Base-by-base conservation (phyloP, 2,329 filamentous ascomycete genomes). In the Ophiocordyceps sinensis region DNA sequence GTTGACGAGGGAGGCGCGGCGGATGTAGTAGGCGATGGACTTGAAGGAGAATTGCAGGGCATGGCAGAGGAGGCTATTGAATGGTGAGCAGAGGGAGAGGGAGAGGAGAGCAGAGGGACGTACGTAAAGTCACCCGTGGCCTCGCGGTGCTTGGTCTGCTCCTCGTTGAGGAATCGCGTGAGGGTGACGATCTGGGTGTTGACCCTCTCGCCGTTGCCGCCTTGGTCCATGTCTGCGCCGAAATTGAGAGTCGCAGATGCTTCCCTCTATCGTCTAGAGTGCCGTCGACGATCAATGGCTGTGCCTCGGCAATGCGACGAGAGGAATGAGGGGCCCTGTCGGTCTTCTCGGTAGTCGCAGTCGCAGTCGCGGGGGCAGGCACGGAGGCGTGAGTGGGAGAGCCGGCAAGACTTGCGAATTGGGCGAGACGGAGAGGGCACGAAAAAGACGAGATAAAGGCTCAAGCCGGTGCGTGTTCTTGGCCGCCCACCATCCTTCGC, bases 41-140 rank as follows among this genome's bases (percentile, higher is more conserved):
- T 98, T 98, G 82, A 98, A 98, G 49, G 91, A 89, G 72, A 96
- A 98, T 65, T 96, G 91, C 44, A 98, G 83, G 45, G 91, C 88
- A 62, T 98, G 91, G 73, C 87, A 95, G 45, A 98, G 78, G 41
- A 98, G 76, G 55, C 88, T 95, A 55, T 40, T 30, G 13, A 13
- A 21, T 38, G 12, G 21, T 38, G 12, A 34, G 30, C 26, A 13
- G 12, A 19, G 14, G 39, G 35, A 17, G 15, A 17, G 17, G 26
- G 34, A 28, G 32, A 35, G 17, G 28, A 28, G 23, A 19, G 28
- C 41, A 35, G 37, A 42, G 36, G 15, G 17, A 66, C 82, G 46
- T 73, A 94, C 86, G 91, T 98, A 67, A 98, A 98, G 68, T 98
- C 91, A 68, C 91, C 91, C 13, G 88, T 95, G 41, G 91, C 91